Percentiles rank a stretch among this genome's conserved stretches.
phyloP scores from a whole-genome alignment of 1,284 basidiomycete species.

The Apiotrichum sp. region DNA sequence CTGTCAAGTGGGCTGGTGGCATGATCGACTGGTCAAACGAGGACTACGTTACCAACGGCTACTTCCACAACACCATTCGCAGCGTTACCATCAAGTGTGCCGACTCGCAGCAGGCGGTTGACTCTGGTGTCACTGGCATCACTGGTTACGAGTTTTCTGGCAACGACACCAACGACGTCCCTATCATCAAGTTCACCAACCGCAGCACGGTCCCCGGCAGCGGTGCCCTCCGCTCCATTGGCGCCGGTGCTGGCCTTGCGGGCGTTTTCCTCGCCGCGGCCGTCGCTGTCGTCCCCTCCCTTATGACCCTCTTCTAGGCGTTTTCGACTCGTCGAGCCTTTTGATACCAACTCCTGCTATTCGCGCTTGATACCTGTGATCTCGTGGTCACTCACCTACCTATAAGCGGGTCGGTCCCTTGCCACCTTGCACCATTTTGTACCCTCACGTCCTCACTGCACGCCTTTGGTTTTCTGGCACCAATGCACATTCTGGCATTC shows the following conservation, averaged over 20 bases:
- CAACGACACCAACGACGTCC: constrained; percentile 21
- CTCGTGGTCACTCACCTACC: too few species aligned
- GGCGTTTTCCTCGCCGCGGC: not conserved
- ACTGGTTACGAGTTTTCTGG: constrained; percentile 33
- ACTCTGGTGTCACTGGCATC: constrained; percentile 4
- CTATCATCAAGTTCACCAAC: constrained; percentile 18
- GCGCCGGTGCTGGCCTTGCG: not conserved
- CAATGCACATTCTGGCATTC: too few species aligned
- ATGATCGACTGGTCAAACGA: constrained; percentile 70
- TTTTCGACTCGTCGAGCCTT: too few species aligned
- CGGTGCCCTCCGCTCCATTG: not conserved
- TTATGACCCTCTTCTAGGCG: not conserved
- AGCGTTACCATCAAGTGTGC: constrained; percentile 32
- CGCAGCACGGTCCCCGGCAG: constrained; percentile 6
- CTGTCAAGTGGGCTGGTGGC: constrained; percentile 68
- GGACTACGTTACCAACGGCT: constrained; percentile 56
- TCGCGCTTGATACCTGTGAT: too few species aligned
- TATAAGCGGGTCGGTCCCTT: too few species aligned
- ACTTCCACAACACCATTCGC: constrained; percentile 38
- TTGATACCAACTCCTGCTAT: too few species aligned
- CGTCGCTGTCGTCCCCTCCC: not conserved
- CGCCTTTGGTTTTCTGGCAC: too few species aligned
- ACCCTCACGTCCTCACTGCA: too few species aligned
- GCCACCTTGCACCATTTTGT: too few species aligned
- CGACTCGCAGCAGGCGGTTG: constrained; percentile 7